Base-by-base conservation (phyloP, 2,329 filamentous ascomycete genomes). In the Cladophialophora chaetospira region DNA sequence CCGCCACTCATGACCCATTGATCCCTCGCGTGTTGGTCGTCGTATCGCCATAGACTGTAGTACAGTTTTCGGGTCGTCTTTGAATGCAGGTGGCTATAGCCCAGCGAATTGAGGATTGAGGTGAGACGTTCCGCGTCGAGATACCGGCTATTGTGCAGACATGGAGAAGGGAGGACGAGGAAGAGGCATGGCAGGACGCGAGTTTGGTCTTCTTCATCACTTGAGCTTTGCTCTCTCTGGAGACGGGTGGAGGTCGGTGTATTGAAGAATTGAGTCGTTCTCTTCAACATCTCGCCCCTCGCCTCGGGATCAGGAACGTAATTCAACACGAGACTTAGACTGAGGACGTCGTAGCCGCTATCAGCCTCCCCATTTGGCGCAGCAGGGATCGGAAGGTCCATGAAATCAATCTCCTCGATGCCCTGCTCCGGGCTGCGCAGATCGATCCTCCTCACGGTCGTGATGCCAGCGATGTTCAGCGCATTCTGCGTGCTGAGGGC, bases 361-460 rank as follows among this genome's bases (percentile, higher is more conserved):
- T 5, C 49, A 42, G 19, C 40, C 49, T 1, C 58, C 49, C 15
- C 36, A 4, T 4, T 19, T 40, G 13, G 4, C 9, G 19, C 79
- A 69, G 5, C 64, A 71, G 4, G 49, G 28, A 8, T 69, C 70
- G 28, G 5, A 23, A 91, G 82, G 64, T 90, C 76, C 92, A 99
- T 96, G 68, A 99, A 97, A 71, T 99, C 91, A 70, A 97, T 91
- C 71, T 95, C 85, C 55, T 86, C 70, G 63, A 99, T 99, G 2
- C 71, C 72, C 1, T 87, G 79, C 44, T 86, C 87, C 69, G 96
- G 91, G 58, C 91, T 94, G 72, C 95, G 89, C 54, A 99, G 76
- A 69, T 99, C 94, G 70, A 99, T 97, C 62, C 91, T 84, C 23
- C 60, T 57, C 21, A 66, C 63, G 26, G n/a, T 21, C 13, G 58